Evolutionary conservation across 2,329 filamentous ascomycete genomes (phyloP), one percentile per base, ranked within the genome.

Genomic region (Drechslerella coelobrocha): DNA sequence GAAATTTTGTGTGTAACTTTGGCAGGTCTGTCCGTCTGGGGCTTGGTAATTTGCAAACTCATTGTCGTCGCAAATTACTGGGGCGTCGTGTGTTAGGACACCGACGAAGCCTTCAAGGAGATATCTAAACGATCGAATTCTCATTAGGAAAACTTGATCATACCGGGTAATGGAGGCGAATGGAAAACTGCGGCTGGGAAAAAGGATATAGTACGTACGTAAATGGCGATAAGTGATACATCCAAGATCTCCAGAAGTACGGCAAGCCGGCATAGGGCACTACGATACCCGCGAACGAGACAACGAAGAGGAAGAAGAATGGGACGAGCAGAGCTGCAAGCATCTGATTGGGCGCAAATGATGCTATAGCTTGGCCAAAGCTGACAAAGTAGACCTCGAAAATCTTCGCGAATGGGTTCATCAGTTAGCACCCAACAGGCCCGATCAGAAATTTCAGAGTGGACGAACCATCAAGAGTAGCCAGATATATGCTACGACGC

Each of bases 251-350:
- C 89, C 89, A 92, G 78, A 91, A 91, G 0, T 78, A 74, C 7
- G 86, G 84, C 21, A 92, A 82, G 24, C 83, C 82, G 0, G 75
- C 75, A 73, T 88, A 90, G 0, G 89, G 88, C 0, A 91, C 89
- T 3, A 91, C 81, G 1, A 92, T 88, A 72, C 89, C 89, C 74
- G 88, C 91, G 80, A 92, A 92, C 0, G 84, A 84, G 7, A 90
- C 82, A 1, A 91, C 80, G 41, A 86, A 89, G 24, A 87, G 83
- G 79, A 90, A 89, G 78, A 89, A 88, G 2, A 89, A 77, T 0
- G 88, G 88, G 0, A 89, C 86, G 0, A 89, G 80, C 0, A 89
- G 78, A 2, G 85, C 87, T 0, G 87, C 88, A 17, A 89, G 81
- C 2, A 89, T 79, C 68, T 87, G 85, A 76, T 89, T 90, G 1